A percentile compares a stretch with the other conserved stretches of the same genome.
These are phyloP conservation scores for Capsella bursapastoris DNA, from an alignment of 345 rosid species.

Conservation along the genomic window DNA sequence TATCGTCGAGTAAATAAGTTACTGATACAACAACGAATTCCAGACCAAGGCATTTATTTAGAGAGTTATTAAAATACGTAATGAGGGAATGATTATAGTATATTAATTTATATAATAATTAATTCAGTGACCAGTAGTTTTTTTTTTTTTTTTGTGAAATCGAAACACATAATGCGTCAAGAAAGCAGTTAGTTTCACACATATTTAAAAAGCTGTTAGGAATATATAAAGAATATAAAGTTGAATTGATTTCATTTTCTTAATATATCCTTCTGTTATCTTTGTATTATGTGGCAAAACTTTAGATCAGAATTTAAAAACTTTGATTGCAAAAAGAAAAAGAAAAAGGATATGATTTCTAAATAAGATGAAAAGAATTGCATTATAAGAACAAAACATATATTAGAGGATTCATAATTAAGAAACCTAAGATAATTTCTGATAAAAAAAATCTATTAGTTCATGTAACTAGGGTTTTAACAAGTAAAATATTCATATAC, in stretches of 20 bases:
- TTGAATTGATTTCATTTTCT: neutral
- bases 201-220: neutral
- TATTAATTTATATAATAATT: neutral
- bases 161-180: neutral
- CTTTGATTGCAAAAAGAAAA: neutral
- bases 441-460: too few relatives aligned
- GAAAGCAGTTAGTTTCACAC: neutral
- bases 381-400: neutral
- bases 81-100: neutral
- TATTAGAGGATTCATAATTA: too few relatives aligned
- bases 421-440: too few relatives aligned
- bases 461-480: too few relatives aligned
- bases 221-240: neutral
- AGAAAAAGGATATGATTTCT: neutral
- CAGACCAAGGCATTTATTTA: constrained; percentile 24
- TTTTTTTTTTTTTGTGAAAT: neutral
- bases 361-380: neutral
- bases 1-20: constrained; percentile 25
- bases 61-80: neutral
- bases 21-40: constrained; percentile 23
- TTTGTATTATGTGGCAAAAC: neutral
- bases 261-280: neutral
- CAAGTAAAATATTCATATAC: too few relatives aligned
- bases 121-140: neutral
- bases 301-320: neutral